phyloP scores from a whole-genome alignment of 805 yeast genomes.

The Saturnispora kantuleensis region DNA sequence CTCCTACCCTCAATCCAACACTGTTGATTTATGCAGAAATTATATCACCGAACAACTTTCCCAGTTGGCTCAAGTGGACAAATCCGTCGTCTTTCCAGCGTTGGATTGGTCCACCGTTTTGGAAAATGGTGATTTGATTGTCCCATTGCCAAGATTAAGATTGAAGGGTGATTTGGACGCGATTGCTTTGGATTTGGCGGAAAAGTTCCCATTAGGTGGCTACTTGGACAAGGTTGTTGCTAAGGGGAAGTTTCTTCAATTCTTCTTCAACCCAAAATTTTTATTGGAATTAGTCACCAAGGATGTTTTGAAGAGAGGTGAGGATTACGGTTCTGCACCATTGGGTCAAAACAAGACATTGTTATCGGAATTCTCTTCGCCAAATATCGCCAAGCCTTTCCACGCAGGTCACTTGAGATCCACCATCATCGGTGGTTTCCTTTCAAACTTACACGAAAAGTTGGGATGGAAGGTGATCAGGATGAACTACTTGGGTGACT shows the following conservation, averaged over 20 bases:
- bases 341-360: slow-evolving; percentile 63
- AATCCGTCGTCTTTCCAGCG: slow-evolving; percentile 64
- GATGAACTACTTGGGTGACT: slow-evolving; percentile 94
- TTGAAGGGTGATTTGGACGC: slow-evolving; percentile 77
- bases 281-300: slow-evolving; percentile 61
- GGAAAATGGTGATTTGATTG: slow-evolving; percentile 86
- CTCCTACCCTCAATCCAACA: slow-evolving; percentile 69
- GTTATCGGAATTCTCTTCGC: slow-evolving; percentile 88
- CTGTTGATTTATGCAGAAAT: slow-evolving; percentile 82
- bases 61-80: slow-evolving; percentile 62
- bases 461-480: slow-evolving; percentile 89
- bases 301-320: slow-evolving; percentile 52
- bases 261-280: slow-evolving; percentile 62
- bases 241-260: slow-evolving; percentile 87
- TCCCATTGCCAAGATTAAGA: slow-evolving; percentile 86
- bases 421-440: slow-evolving; percentile 94
- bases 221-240: slow-evolving; percentile 64
- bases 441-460: slow-evolving; percentile 80
- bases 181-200: slow-evolving; percentile 69
- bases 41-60: slow-evolving; percentile 75
- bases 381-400: slow-evolving; percentile 98
- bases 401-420: slow-evolving; percentile 99
- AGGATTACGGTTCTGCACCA: slow-evolving; percentile 64
- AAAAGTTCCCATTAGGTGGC: slow-evolving; percentile 61
- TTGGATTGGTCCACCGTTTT: slow-evolving; percentile 78